Conservation (phyloP, 1,284 basidiomycete genomes). For the Thecaphora thlaspeos region DNA sequence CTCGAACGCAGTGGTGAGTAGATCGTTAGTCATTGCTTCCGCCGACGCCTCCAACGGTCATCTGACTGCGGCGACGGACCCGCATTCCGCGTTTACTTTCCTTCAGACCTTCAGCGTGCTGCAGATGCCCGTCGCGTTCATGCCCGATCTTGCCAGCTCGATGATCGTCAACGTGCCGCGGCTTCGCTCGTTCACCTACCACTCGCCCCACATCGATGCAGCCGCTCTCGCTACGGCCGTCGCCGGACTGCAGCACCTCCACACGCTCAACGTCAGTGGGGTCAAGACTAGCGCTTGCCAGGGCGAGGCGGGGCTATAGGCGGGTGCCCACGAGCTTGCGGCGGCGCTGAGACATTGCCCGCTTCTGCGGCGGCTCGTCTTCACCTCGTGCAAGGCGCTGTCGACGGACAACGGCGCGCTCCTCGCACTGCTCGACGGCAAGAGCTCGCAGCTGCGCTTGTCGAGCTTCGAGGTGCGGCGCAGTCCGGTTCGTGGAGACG, state of each 20-base stretch:
- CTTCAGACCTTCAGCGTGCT: neutral
- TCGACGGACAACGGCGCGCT: neutral
- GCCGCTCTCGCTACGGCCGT: neutral
- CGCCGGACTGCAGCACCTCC: neutral
- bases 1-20: neutral
- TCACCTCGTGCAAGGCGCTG: neutral
- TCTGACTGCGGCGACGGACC: neutral
- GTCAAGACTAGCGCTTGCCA: neutral
- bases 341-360: neutral
- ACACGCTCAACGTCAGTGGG: slow-evolving; percentile 2
- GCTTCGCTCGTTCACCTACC: neutral
- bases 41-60: neutral
- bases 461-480: neutral
- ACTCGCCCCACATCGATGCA: slow-evolving; percentile 3
- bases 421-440: neutral
- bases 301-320: neutral
- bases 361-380: neutral
- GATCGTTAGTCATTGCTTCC: no score
- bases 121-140: neutral
- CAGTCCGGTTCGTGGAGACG: neutral
- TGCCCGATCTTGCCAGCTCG: neutral
- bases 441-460: neutral
- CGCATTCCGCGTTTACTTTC: no score
- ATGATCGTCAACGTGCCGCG: neutral
- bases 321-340: neutral